Evolutionary conservation across 257 asterid species (phyloP), one percentile per base, ranked within the genome.

Genomic region (Paraleonurus japonicus): DNA sequence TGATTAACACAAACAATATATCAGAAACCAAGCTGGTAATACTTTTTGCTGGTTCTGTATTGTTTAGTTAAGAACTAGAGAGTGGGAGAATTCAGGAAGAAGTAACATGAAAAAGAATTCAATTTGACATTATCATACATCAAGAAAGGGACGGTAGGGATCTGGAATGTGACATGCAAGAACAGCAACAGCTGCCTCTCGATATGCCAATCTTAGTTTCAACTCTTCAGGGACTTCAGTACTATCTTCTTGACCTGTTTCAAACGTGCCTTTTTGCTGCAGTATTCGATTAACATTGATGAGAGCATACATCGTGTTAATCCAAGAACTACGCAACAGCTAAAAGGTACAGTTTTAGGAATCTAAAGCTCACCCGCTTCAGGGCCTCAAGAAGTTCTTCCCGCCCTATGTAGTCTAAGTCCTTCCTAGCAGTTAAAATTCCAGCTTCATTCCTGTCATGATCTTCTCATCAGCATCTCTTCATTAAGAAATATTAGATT

Each of bases 231-330:
- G 99, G 71, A 95, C 96, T 69, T 88, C 98, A 59, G 87, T 83
- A 58, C 85, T 82, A 77, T 95, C 99, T 75, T 95, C 99, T 85
- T 95, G 97, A 71, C 99, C 99, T 19, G 99, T 92, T 84, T 95
- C 99, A 78, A 95, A 95, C 47, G 99, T 95, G 37, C 99, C 98
- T 80, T 85, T 76, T 95, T 95, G 99, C 99, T 95, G 92, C 88
- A 87, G 71, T 50, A 78, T 81, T 65, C 53, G 67, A 73, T 64
- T 35, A 71, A 47, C 54, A 73, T 53, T 28, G 16, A 80, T 22
- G 69, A 63, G 54, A 77, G 71, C 11, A 65, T 51, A 61, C 66
- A 55, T 35, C 26, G 68, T 48, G 51, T 35, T 63, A 37, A 37
- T 10, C 45, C 47, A 80, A 48, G 71, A 58, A 70, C 33, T 45